Evolutionary conservation across 257 asterid species (phyloP).

Genomic region (Solanum piurae): DNA sequence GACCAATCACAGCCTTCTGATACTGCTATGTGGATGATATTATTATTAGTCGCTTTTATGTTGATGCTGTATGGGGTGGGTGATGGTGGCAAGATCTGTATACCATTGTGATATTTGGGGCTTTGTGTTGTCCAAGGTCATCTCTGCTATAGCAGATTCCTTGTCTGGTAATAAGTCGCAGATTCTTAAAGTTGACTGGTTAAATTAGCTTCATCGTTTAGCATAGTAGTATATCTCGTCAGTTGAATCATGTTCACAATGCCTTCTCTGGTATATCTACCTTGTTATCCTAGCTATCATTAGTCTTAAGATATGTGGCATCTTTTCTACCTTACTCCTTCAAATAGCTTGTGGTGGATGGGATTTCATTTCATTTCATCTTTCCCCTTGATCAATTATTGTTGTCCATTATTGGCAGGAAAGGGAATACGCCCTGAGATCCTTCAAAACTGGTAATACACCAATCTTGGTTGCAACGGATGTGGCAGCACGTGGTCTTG

Average conservation of each 20-base stretch:
- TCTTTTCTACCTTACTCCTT: not conserved
- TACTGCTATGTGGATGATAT: not conserved
- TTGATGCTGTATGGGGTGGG: not conserved
- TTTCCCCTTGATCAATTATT: not conserved
- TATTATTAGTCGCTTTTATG: not conserved
- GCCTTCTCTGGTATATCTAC: not conserved
- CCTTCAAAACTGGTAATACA: conserved; percentile 75
- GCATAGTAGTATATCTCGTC: not conserved
- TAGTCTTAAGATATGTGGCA: not conserved
- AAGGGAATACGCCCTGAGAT: conserved; percentile 74
- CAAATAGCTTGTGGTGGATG: not conserved
- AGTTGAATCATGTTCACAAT: not conserved
- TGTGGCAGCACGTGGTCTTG: conserved; percentile 97
- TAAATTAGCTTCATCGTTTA: not conserved
- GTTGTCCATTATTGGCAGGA: conserved; percentile 39
- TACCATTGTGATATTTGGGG: not conserved
- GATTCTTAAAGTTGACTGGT: not conserved
- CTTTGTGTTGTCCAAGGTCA: not conserved
- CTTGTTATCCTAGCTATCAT: not conserved
- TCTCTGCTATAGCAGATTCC: not conserved
- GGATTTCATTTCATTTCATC: not conserved
- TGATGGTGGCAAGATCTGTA: not conserved
- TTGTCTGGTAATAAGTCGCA: not conserved
- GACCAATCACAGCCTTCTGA: too few relatives aligned
- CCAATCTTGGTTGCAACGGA: conserved; percentile 93